A percentile compares a stretch with the other conserved stretches of the same genome.
Conservation (phyloP, 495 filamentous ascomycete species). For the Aspergillus funiculosus region DNA sequence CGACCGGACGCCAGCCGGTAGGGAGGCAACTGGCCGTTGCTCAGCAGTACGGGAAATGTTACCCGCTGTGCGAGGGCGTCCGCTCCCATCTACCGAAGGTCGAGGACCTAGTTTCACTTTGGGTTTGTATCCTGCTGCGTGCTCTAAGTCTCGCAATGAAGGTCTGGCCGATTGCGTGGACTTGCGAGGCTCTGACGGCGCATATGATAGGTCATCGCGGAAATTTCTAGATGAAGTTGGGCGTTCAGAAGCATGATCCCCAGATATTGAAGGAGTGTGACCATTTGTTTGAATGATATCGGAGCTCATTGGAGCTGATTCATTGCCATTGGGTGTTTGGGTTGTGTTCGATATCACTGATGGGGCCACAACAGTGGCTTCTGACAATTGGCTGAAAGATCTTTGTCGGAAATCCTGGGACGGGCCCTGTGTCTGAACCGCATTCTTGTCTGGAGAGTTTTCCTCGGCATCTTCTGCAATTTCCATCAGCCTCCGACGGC, state of each 20-base stretch:
- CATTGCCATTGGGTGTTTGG: conserved; percentile 15
- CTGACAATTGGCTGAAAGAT: conserved; percentile 36
- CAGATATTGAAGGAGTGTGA: conserved; percentile 12
- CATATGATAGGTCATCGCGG: conserved; percentile 36
- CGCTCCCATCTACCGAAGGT: conserved; percentile 63
- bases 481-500: conserved; percentile 70
- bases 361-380: conserved; percentile 34
- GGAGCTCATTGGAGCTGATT: conserved; percentile 13
- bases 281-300: conserved; percentile 21
- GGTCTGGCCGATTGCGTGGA: conserved; percentile 65
- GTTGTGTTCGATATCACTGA: conserved; percentile 18
- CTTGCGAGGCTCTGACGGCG: conserved; percentile 35
- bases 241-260: conserved; percentile 13
- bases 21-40: conserved; percentile 64
- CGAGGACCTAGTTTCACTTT: conserved; percentile 82
- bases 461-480: conserved; percentile 84
- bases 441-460: conserved; percentile 47
- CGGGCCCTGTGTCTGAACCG: conserved; percentile 21
- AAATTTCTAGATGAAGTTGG: conserved; percentile 26
- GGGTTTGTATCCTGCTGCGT: conserved; percentile 48
- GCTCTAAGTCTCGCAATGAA: conserved; percentile 55
- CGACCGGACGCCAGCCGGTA: conserved; percentile 49
- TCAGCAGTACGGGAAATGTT: conserved; percentile 39
- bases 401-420: conserved; percentile 24
- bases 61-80: conserved; percentile 58